Base-by-base conservation (phyloP, 169 alveolate species). In the Eimeria zaria region DNA sequence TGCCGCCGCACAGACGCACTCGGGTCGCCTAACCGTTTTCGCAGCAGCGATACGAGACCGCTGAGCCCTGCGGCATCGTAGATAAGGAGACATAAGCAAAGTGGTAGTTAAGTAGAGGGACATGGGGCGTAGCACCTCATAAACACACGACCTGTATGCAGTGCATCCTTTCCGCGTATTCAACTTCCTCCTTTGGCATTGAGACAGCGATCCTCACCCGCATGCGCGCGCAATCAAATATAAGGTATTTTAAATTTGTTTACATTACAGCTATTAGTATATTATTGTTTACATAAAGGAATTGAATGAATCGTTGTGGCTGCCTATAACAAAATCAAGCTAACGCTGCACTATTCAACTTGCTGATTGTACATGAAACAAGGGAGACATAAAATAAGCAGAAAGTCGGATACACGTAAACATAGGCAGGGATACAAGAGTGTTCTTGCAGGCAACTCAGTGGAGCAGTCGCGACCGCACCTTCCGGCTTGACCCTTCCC, bases 1-100 rank as follows among this genome's bases (percentile, higher is more conserved):
- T 85, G 93, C 64, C 93, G 55, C 62, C 93, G 81, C 80, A 62
- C 80, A 24, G 93, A 55, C 30, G 81, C 76, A 62, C 67, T 60
- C 64, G 62, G 58, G 64, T 85, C 93, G 44, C 81, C 93, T 8
- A 85, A 81, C 27, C 93, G 93, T 30, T 36, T 85, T 33, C 93
- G 80, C 80, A 85, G 62, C 60, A 62, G 48, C 69, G 81, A 55
- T 11, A 85, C 81, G 12, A 85, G 93, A 39, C 81, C 93, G 51
- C 93, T 85, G 30, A 85, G 93, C 81, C 93, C 93, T 85, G 64
- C 6, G 44, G 41, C 0, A 48, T 11, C 44, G 67, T 9, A 44
- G 27, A 18, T 22, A 33, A 6, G 22, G 33, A 67, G 5, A 1
- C 6, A 3, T 8, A 36, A 71, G 81, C n/a, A 11, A 71, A 30